Evolutionary conservation across 805 yeast genomes (phyloP).

Genomic region (Maudiozyma turicensis): DNA sequence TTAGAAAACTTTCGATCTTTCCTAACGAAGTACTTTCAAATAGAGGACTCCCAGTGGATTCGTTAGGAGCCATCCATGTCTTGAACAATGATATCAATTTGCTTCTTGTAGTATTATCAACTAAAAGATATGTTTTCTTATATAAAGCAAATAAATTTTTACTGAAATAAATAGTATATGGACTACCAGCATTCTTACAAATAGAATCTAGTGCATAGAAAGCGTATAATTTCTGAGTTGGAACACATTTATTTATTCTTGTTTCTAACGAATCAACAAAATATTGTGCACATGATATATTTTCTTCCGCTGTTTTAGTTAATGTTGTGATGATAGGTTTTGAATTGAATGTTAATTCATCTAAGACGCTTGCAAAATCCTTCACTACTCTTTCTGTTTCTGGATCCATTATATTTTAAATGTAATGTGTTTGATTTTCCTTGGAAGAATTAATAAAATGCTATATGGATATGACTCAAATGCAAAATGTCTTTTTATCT

Average conservation of each 20-base stretch:
- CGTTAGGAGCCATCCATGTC: conserved; percentile 73
- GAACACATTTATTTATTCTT: conserved; percentile 68
- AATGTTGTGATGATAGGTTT: conserved; percentile 80
- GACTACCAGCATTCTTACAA: conserved; percentile 82
- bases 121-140: conserved; percentile 68
- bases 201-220: conserved; percentile 84
- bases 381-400: conserved; percentile 30
- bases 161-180: conserved; percentile 76
- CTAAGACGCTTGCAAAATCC: conserved; percentile 64
- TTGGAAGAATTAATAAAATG: too few relatives aligned
- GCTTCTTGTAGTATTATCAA: conserved; percentile 62
- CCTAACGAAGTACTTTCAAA: conserved; percentile 64
- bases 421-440: too few relatives aligned
- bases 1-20: conserved; percentile 64
- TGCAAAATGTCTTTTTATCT: too few relatives aligned
- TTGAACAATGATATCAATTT: conserved; percentile 70
- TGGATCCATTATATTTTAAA: conserved; percentile 11
- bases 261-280: conserved; percentile 67
- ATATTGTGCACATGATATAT: conserved; percentile 63
- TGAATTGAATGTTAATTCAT: conserved; percentile 77
- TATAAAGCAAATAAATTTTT: conserved; percentile 53
- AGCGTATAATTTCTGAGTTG: conserved; percentile 74
- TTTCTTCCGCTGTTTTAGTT: conserved; percentile 82
- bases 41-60: conserved; percentile 37
- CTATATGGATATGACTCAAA: too few relatives aligned